Conservation (phyloP, 805 yeast genomes). For the Saturnispora galanensis region DNA sequence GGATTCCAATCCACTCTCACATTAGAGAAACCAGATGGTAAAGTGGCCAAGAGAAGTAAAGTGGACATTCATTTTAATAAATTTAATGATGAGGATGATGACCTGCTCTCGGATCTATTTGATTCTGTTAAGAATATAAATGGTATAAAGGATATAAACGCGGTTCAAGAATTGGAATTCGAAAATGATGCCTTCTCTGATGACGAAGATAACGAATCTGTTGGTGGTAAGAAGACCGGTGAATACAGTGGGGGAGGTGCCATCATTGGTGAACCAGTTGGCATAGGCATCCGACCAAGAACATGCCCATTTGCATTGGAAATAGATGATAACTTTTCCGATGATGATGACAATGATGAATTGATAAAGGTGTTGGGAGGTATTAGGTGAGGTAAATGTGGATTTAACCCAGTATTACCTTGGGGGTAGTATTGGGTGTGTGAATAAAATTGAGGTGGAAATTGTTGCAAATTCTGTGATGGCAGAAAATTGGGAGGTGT, state of each 20-base stretch:
- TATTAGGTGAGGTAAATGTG: neutral
- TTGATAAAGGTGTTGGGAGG: conserved; percentile 4
- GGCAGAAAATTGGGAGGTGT: too few species aligned
- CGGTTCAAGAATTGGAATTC: neutral
- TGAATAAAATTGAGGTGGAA: too few species aligned
- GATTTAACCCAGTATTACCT: too few species aligned
- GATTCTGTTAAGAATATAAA: neutral
- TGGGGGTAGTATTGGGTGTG: too few species aligned
- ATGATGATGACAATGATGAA: conserved; percentile 9
- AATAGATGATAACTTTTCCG: conserved; percentile 10
- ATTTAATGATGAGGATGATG: conserved; percentile 8
- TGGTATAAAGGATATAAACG: conserved; percentile 1
- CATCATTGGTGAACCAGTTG: neutral
- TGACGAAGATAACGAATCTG: conserved; percentile 1
- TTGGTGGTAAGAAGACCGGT: too few species aligned
- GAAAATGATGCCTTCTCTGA: neutral
- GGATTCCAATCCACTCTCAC: conserved; percentile 50
- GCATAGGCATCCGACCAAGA: too few species aligned
- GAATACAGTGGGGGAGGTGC: neutral
- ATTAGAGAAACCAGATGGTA: neutral
- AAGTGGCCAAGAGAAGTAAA: neutral
- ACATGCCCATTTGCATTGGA: neutral
- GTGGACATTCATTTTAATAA: conserved; percentile 3
- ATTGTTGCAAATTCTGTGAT: too few species aligned
- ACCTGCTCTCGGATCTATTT: neutral